phyloP scores from a whole-genome alignment of 179 eudicot species.

The Gypsophila paniculata region DNA sequence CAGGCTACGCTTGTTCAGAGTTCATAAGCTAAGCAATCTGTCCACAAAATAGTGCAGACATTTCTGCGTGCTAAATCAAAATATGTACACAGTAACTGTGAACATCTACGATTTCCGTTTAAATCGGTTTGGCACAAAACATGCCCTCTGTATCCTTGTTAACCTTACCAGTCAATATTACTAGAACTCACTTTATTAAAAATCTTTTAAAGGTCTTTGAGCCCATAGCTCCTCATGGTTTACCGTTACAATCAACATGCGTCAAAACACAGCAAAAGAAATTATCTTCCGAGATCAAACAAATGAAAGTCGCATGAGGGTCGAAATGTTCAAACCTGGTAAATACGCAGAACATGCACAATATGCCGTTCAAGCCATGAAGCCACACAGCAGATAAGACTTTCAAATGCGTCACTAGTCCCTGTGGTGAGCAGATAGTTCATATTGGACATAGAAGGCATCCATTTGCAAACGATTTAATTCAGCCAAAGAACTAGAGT shows the following conservation, averaged over 20 bases:
- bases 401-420: neutral
- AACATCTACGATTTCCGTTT: neutral
- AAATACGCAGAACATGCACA: neutral
- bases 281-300: neutral
- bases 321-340: conserved; percentile 5
- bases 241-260: neutral
- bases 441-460: neutral
- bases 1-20: neutral
- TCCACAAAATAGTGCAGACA: neutral
- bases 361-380: conserved; percentile 8
- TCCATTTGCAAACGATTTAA: neutral
- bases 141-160: too few species aligned
- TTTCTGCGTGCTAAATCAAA: neutral
- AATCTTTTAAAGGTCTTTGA: neutral
- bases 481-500: neutral
- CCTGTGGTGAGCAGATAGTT: neutral
- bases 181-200: neutral
- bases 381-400: neutral
- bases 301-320: neutral
- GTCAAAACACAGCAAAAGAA: neutral
- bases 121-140: too few species aligned
- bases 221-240: neutral
- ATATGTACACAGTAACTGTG: neutral
- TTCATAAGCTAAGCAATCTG: neutral
- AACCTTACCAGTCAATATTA: neutral